These are phyloP conservation scores for Colletotrichum eleusines DNA, from an alignment of 2,329 filamentous ascomycete species.

Conservation along the genomic window DNA sequence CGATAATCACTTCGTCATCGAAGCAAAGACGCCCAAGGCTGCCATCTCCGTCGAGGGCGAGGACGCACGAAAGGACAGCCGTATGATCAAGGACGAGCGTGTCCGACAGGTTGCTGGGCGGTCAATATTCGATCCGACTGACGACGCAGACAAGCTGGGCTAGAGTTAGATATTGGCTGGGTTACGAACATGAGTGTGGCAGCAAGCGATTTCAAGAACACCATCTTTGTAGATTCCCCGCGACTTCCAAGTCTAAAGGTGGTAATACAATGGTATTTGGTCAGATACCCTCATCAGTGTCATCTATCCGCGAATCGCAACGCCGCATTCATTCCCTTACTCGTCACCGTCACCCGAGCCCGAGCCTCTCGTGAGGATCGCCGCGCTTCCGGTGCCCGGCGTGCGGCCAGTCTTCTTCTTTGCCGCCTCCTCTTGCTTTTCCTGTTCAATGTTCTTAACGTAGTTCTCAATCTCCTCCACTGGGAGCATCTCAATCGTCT, in stretches of 20 bases:
- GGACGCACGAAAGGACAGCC: conserved; percentile 84
- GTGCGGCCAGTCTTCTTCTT: conserved; percentile 92
- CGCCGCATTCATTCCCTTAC: conserved; percentile 41
- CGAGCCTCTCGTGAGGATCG: conserved; percentile 77
- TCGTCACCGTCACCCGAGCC: conserved; percentile 53
- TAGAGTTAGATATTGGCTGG: conserved; percentile 56
- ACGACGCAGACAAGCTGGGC: conserved; percentile 81
- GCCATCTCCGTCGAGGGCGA: conserved; percentile 90
- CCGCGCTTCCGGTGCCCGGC: conserved; percentile 76
- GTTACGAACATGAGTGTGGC: conserved; percentile 22
- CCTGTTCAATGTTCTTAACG: conserved; percentile 98
- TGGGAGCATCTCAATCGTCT: conserved; percentile 91
- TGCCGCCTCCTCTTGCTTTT: conserved; percentile 98
- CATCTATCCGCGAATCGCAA: conserved; percentile 39
- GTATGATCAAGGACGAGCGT: conserved; percentile 94
- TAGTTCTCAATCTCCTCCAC: conserved; percentile 97
- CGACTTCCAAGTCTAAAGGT: conserved; percentile 49
- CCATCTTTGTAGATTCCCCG: conserved; percentile 39
- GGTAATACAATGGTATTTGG: conserved; percentile 53
- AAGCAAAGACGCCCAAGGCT: conserved; percentile 86
- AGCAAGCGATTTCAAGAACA: conserved; percentile 39
- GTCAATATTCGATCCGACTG: conserved; percentile 81
- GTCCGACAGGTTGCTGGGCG: conserved; percentile 68
- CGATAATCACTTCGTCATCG: conserved; percentile 97
- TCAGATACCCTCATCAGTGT: conserved; percentile 41